Base-by-base conservation (phyloP, 1,139 yeast genomes). In the Suhomyces choctaworum region DNA sequence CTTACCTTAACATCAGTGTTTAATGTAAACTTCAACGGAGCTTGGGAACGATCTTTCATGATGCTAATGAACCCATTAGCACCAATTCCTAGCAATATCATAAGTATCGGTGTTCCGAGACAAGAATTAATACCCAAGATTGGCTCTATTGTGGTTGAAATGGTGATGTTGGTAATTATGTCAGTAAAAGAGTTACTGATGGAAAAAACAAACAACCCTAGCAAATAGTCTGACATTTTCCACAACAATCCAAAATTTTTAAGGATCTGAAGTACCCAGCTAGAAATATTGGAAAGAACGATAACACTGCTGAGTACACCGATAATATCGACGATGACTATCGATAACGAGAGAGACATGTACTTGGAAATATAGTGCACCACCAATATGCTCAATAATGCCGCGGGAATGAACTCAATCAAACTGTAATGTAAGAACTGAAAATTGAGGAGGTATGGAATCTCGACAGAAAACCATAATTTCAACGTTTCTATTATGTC, bases 141-240 rank as follows among this genome's bases (percentile, higher is more conserved):
- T 2, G 73, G 68, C 33, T 62, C 56, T 7, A 65, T 51, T 22
- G 50, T 57, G 4, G 60, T 48, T 5, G 74, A 58, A 5, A 70
- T 47, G 13, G 72, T 66, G 13, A 65, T 44, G 39, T 70, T 66
- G 27, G 72, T 66, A 16, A 68, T 56, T n/a, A 66, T 50, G 41
- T 70, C 75, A 44, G 66, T 68, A 23, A 67, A 51, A 4, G 71
- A 65, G 37, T 67, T 69, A 37, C 66, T 60, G 27, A 67, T 48
- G 20, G 74, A 60, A 46, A 69, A 70, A 3, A 68, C 60, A 11
- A 67, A 41, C 16, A 67, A 47, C 2, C 76, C 75, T 32, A 70
- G 54, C n/a, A 63, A 40, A 37, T 66, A 68, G 32, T 70, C 74
- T 8, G 69, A 60, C 10, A 69, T 58, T 28, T 47, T 48, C 53